Evolutionary conservation across 805 yeast genomes (phyloP).

Genomic region (Saccharomycopsis schoenii): DNA sequence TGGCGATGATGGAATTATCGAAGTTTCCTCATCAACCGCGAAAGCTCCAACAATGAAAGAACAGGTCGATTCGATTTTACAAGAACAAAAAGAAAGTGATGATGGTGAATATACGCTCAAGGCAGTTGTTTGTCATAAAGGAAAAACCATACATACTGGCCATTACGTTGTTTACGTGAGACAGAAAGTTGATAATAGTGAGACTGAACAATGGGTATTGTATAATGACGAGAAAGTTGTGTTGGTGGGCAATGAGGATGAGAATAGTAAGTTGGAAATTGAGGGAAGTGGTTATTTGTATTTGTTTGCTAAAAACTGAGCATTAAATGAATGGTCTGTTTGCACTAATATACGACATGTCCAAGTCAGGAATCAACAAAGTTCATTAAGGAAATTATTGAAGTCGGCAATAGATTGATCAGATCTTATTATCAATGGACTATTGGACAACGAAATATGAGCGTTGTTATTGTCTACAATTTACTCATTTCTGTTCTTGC

Average conservation of each 20-base stretch:
- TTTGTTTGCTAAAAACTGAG: conserved; percentile 24
- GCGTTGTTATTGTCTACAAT: too few species aligned
- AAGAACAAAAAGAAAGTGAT: conserved; percentile 14
- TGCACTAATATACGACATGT: too few species aligned
- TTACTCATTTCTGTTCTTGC: too few species aligned
- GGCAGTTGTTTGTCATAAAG: conserved; percentile 81
- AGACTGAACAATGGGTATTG: conserved; percentile 52
- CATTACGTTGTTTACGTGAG: conserved; percentile 78
- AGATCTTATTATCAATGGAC: too few species aligned
- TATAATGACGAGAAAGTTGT: conserved; percentile 89
- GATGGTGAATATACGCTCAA: conserved; percentile 38
- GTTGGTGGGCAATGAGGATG: conserved; percentile 29
- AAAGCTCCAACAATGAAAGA: conserved; percentile 13
- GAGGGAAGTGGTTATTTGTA: conserved; percentile 39
- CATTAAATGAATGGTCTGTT: background rate
- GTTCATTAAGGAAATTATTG: too few species aligned
- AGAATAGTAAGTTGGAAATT: conserved; percentile 25
- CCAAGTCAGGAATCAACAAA: too few species aligned
- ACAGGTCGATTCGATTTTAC: conserved; percentile 10
- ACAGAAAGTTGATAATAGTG: conserved; percentile 28
- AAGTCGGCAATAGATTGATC: too few species aligned
- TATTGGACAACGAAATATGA: too few species aligned
- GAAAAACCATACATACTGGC: conserved; percentile 82
- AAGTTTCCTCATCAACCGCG: conserved; percentile 16
- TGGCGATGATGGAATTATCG: conserved; percentile 59